These are phyloP conservation scores for Adenanthera pavonina DNA, from an alignment of 306 rosid genomes.

Conservation along the genomic window DNA sequence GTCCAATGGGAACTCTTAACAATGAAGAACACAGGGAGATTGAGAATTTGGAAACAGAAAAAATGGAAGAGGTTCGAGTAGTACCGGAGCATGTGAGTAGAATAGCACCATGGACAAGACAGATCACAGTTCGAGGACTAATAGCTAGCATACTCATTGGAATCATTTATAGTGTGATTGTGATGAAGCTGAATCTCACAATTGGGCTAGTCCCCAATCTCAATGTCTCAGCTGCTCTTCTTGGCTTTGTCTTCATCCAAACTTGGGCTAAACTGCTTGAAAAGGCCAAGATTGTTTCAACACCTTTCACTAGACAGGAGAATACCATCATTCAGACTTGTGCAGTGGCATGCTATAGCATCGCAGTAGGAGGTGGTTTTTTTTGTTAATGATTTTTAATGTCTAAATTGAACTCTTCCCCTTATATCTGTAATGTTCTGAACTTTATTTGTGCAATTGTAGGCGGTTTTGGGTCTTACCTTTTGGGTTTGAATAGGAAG, in stretches of 20 bases:
- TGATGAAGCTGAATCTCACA: slow-evolving; percentile 84
- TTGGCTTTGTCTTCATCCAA: slow-evolving; percentile 75
- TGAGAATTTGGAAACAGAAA: slow-evolving; percentile 45
- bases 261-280: slow-evolving; percentile 75
- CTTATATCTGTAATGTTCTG: not conserved
- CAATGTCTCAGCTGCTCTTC: slow-evolving; percentile 93
- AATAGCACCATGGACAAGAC: slow-evolving; percentile 67
- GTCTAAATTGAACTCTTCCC: slow-evolving; percentile 1
- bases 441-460: slow-evolving; percentile 32
- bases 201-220: slow-evolving; percentile 92
- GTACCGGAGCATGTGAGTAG: slow-evolving; percentile 56
- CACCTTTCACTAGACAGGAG: slow-evolving; percentile 87
- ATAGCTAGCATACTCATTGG: slow-evolving; percentile 71
- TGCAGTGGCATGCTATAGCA: slow-evolving; percentile 92
- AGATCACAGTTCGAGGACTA: slow-evolving; percentile 75
- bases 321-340: slow-evolving; percentile 90
- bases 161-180: slow-evolving; percentile 70
- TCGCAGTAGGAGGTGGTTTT: slow-evolving; percentile 75
- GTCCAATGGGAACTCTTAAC: slow-evolving; percentile 46
- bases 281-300: slow-evolving; percentile 72
- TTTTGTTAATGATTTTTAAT: not conserved
- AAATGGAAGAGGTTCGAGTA: slow-evolving; percentile 45
- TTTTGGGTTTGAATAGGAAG: slow-evolving; percentile 74
- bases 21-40: slow-evolving; percentile 54
- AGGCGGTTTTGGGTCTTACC: slow-evolving; percentile 94